Evolutionary conservation across 805 yeast genomes (phyloP), one percentile per base, ranked within the genome.

Genomic region (Citeromyces nyonsensis): DNA sequence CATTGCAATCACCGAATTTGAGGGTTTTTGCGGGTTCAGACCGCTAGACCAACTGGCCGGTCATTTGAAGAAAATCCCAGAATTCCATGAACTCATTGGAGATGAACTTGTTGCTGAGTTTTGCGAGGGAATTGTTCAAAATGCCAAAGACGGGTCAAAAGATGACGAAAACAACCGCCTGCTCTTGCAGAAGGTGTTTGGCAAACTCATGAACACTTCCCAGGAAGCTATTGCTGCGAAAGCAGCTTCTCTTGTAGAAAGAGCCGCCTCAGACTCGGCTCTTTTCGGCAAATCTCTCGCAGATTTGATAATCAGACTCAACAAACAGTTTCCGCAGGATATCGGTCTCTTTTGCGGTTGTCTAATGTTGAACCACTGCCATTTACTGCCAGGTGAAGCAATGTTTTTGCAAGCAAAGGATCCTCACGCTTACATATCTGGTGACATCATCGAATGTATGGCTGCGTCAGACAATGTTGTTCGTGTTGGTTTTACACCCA

Each of bases 371-470:
- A 91, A 91, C 64, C 95, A 86, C 52, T 86, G 86, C 46, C 59
- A 59, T 38, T 67, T 91, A 46, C 57, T 70, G 26, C 69, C 83
- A 9, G 99, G 99, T 39, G 94, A 91, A 61, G 97, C 96, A 36
- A 85, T 91, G 76, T 91, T 86, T 51, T 66, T 91, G 52, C 84
- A 83, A 50, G 97, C 98, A 29, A 83, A 84, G 58, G 96, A 86
- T 56, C 97, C 97, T 15, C 99, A 91, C 56, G 98, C 98, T 24
- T 91, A 91, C 57, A 88, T 91, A 39, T 68, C 78, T 35, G 99
- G 99, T 42, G 97, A 91, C 55, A 91, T 91, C 44, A 86, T 91
- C 49, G 99, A 91, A 63, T 91, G 98, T 63, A 91, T 91, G 99
- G 98, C 98, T 28, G 96, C 98, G 6, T 78, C 93, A 27, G 99